Percentiles rank a stretch among this genome's conserved stretches.
phyloP scores from a whole-genome alignment of 768 basidiomycete species.

The Calocera viscosa region DNA sequence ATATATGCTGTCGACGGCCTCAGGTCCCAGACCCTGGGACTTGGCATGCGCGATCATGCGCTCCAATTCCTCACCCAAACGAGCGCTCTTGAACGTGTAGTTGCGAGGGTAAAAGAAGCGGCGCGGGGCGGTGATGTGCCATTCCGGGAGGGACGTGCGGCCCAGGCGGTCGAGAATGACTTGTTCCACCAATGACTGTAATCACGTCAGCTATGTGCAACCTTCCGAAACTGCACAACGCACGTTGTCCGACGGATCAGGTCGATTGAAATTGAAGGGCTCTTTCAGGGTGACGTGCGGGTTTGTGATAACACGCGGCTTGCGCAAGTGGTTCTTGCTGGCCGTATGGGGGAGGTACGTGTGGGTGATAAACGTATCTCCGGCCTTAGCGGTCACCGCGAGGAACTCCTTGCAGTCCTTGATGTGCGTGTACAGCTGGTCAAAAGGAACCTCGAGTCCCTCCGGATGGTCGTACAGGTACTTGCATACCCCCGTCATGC shows the following conservation, averaged over 20 bases:
- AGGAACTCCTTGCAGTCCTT: constrained; percentile 15
- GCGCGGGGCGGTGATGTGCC: constrained; percentile 15
- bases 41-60: constrained; percentile 18
- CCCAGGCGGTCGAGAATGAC: constrained; percentile 19
- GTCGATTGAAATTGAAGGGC: constrained; percentile 19
- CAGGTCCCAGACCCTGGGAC: constrained; percentile 13
- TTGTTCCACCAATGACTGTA: constrained; percentile 17
- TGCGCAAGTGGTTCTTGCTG: constrained; percentile 18
- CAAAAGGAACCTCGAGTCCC: constrained; percentile 18
- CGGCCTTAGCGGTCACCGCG: constrained; percentile 17
- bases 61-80: constrained; percentile 15
- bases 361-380: constrained; percentile 18
- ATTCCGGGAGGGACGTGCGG: constrained; percentile 16
- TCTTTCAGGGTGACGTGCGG: constrained; percentile 18
- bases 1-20: constrained; percentile 18
- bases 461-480: constrained; percentile 19
- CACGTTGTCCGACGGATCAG: constrained; percentile 16
- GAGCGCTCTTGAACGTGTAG: constrained; percentile 17
- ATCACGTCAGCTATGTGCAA: not conserved
- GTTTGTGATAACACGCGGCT: constrained; percentile 20
- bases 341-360: constrained; percentile 15
- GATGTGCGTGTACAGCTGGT: constrained; percentile 11
- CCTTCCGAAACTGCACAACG: not conserved
- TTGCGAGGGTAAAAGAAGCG: constrained; percentile 18
- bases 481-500: constrained; percentile 15